Conservation (phyloP, 2,329 filamentous ascomycete species). For the Chaetomium globosum region DNA sequence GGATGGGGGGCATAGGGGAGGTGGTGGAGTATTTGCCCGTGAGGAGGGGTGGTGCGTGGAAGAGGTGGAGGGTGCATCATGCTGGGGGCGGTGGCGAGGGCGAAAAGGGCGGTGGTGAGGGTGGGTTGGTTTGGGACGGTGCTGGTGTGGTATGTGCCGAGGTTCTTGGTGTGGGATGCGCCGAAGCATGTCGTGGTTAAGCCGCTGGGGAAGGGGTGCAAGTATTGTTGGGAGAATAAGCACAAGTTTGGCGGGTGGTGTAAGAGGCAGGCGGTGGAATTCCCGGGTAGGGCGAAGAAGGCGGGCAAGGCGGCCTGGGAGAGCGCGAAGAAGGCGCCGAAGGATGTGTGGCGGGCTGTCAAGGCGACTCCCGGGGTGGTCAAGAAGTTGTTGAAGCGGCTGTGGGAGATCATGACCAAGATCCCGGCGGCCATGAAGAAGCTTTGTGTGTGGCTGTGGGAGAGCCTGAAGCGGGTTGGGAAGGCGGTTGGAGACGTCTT, state of each 20-base stretch:
- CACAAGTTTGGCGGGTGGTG: slow-evolving; percentile 40
- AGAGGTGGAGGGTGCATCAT: slow-evolving; percentile 44
- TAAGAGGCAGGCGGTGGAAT: slow-evolving; percentile 35
- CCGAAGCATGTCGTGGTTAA: slow-evolving; percentile 34
- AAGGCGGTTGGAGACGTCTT: slow-evolving; percentile 37
- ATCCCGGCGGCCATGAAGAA: slow-evolving; percentile 39
- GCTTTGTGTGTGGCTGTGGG: slow-evolving; percentile 40
- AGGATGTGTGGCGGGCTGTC: slow-evolving; percentile 25
- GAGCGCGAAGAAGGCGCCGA: slow-evolving; percentile 27
- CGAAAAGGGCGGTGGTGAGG: slow-evolving; percentile 33
- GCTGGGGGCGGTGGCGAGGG: slow-evolving; percentile 37
- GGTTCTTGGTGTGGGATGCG: slow-evolving; percentile 38
- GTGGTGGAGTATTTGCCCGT: slow-evolving; percentile 49
- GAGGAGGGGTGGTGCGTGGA: slow-evolving; percentile 45
- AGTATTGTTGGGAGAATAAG: slow-evolving; percentile 35
- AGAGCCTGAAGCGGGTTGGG: slow-evolving; percentile 38
- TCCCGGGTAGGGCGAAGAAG: slow-evolving; percentile 39
- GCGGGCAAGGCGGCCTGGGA: slow-evolving; percentile 29
- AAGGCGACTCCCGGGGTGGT: slow-evolving; percentile 38
- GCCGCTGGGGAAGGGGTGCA: slow-evolving; percentile 34
- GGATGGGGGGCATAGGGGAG: slow-evolving; percentile 46
- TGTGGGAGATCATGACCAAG: slow-evolving; percentile 33
- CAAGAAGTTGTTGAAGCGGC: slow-evolving; percentile 28
- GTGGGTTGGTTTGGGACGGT: slow-evolving; percentile 37
- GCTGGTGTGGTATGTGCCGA: slow-evolving; percentile 41